Evolutionary conservation across 345 rosid species (phyloP).

Genomic region (Gossypium mustelinum): DNA sequence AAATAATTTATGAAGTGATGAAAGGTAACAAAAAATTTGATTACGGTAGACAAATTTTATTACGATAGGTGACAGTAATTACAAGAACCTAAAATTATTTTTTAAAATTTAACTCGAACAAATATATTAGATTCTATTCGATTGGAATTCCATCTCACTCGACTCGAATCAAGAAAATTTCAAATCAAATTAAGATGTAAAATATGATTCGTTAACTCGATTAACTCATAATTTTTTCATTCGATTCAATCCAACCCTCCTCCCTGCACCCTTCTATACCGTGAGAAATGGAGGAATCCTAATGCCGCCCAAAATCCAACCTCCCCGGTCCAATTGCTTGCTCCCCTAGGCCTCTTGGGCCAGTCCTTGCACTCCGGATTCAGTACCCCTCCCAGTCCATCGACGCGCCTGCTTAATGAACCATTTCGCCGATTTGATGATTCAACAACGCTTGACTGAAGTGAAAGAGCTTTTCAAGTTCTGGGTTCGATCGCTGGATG

Average conservation of each 20-base stretch:
- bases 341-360: conserved; percentile 39
- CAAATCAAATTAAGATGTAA: no score
- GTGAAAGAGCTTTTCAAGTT: conserved; percentile 73
- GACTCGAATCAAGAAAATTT: no score
- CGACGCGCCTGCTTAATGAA: conserved; percentile 50
- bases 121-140: no score
- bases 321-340: conserved; percentile 31
- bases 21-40: no score
- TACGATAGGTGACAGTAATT: no score
- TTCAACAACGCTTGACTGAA: conserved; percentile 70
- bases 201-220: no score
- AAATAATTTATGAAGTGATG: no score
- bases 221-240: no score
- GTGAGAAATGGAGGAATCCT: conserved; percentile 75
- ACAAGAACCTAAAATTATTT: no score
- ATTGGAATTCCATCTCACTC: no score
- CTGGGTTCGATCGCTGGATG: conserved; percentile 77
- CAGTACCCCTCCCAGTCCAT: conserved; percentile 42
- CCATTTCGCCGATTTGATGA: conserved; percentile 66
- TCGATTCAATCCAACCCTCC: background rate
- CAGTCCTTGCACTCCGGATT: conserved; percentile 31
- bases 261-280: conserved; percentile 75
- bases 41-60: no score
- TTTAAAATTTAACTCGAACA: no score
- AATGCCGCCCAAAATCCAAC: conserved; percentile 34